Evolutionary conservation across 768 basidiomycete genomes (phyloP).

Genomic region (Cyathus striatus): DNA sequence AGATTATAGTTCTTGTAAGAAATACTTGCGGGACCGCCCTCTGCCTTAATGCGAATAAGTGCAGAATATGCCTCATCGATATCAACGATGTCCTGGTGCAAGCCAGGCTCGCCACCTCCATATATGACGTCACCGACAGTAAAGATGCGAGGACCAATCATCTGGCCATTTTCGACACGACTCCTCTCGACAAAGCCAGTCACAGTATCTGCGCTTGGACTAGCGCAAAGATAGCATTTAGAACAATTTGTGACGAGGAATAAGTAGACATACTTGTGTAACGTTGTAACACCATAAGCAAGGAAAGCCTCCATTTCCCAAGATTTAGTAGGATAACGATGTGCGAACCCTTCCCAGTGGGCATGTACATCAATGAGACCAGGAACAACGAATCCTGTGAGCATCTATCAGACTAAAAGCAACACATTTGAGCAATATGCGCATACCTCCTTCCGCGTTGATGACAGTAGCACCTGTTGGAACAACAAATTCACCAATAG

Average conservation of each 20-base stretch:
- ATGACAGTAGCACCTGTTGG: constrained; percentile 40
- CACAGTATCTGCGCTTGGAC: constrained; percentile 62
- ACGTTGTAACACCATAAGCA: constrained; percentile 69
- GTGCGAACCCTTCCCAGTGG: constrained; percentile 58
- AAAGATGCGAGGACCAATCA: constrained; percentile 69
- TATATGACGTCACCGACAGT: constrained; percentile 65
- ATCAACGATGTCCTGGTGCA: constrained; percentile 62
- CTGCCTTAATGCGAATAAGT: constrained; percentile 61
- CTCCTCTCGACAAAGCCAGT: constrained; percentile 61
- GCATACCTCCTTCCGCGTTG: constrained; percentile 58
- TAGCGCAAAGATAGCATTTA: constrained; percentile 15
- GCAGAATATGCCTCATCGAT: constrained; percentile 61
- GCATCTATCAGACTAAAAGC: not conserved
- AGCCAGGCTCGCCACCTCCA: constrained; percentile 36
- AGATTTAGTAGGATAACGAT: constrained; percentile 54
- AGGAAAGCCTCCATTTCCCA: constrained; percentile 77
- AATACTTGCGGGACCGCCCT: constrained; percentile 64
- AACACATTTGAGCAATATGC: not conserved
- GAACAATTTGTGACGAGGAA: not conserved
- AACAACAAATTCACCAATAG: constrained; percentile 21
- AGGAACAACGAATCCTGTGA: constrained; percentile 56
- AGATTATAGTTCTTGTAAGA: constrained; percentile 80
- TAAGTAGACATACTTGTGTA: constrained; percentile 57
- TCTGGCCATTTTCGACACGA: constrained; percentile 62
- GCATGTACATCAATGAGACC: constrained; percentile 78